Evolutionary conservation across 2,329 filamentous ascomycete species (phyloP), one percentile per base, ranked within the genome.

Genomic region (Emericellopsis atlantica): DNA sequence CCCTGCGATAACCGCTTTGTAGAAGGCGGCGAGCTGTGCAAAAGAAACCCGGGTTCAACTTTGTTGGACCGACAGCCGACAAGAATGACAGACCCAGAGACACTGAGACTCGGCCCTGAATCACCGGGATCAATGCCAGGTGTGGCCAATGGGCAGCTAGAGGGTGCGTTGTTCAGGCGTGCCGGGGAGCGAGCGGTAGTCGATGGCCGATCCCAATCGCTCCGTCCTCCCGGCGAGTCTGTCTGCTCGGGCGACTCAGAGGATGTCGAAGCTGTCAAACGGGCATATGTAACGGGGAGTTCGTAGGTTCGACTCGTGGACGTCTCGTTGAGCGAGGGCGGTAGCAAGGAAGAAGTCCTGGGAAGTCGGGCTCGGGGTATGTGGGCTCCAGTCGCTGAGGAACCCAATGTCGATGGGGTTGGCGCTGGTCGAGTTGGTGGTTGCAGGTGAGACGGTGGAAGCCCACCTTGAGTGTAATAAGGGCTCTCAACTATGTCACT

Each of bases 271-370:
- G 18, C 5, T 21, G 18, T 21, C 18, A 21, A 21, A 5, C 18
- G 18, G 18, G 18, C 18, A 21, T 21, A 21, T 3, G 18, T 21
- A 21, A 3, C 18, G 18, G 18, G 18, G 5, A 5, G 3, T 15
- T 22, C 14, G 14, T n/a, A 29, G 6, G 9, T 29, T 12, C 31
- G 23, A 15, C 21, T 10, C 37, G 37, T 8, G 11, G 22, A 46
- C 35, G 47, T 48, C 45, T 49, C 50, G 35, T 59, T 55, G 43
- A 52, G 54, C 46, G 57, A 54, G 31, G 63, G 57, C 35, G 64
- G 62, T n/a, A 67, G 53, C 40, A 69, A 56, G 36, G 66, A 68
- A 26, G 65, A 67, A 22, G 58, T 61, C 45, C 64, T 62, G 37
- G 64, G 62, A 34, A 60, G 58, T 35, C 58, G 59, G 37, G 54